phyloP scores from a whole-genome alignment of 1,139 yeast species.

The Kurtzmaniella quercitrusa region DNA sequence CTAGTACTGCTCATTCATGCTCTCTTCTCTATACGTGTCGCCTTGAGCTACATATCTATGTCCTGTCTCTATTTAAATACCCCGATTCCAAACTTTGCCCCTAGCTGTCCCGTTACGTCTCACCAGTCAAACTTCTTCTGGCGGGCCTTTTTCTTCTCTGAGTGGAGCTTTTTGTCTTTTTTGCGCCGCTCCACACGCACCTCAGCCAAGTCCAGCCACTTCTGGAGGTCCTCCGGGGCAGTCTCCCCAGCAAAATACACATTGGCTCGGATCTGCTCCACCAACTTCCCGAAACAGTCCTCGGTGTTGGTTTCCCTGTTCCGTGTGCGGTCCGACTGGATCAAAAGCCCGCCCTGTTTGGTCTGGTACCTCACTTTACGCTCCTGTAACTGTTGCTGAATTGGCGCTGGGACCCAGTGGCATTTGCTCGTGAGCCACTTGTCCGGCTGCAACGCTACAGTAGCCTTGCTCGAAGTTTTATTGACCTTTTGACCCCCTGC shows the following conservation, averaged over 20 bases:
- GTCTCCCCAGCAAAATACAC: constrained; percentile 50
- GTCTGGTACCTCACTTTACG: constrained; percentile 52
- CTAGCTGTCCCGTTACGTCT: too few relatives aligned
- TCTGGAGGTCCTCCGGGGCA: constrained; percentile 41
- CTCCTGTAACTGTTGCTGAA: constrained; percentile 40
- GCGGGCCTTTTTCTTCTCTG: constrained; percentile 54
- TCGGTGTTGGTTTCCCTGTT: constrained; percentile 55
- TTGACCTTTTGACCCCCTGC: constrained; percentile 97
- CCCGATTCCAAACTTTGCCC: too few relatives aligned
- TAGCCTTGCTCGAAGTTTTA: constrained; percentile 77
- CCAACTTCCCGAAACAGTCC: constrained; percentile 58
- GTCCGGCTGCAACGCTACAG: constrained; percentile 46
- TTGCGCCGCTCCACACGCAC: constrained; percentile 48
- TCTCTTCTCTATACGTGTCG: too few relatives aligned
- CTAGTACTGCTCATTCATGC: too few relatives aligned
- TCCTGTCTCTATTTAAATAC: too few relatives aligned
- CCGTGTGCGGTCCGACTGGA: constrained; percentile 60
- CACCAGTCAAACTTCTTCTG: constrained; percentile 30
- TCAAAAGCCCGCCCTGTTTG: constrained; percentile 51
- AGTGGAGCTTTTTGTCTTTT: constrained; percentile 45
- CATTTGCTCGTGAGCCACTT: constrained; percentile 46
- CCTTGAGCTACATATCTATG: too few relatives aligned
- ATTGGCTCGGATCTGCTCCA: constrained; percentile 44
- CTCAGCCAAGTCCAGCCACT: constrained; percentile 52
- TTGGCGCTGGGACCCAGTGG: constrained; percentile 60